Evolutionary conservation across 192 early-diverging fungal species (phyloP), one percentile per base, ranked within the genome.

Genomic region (Coemansia sp.): DNA sequence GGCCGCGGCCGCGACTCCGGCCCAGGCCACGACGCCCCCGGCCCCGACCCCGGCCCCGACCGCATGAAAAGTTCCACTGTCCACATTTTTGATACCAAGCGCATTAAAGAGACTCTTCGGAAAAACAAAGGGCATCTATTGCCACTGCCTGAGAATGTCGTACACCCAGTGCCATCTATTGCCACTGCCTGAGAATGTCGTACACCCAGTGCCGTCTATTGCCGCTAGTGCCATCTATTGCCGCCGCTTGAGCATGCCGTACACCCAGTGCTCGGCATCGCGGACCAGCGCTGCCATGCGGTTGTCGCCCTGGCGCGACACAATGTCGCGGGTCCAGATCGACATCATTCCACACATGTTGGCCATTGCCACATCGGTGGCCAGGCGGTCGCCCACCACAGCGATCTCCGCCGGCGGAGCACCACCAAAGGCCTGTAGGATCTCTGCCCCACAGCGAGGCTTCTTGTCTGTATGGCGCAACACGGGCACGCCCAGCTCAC

Each of bases 321-420:
- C 67, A 7, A 91, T 80, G 13, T 85, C 47, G 2, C 47, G 69
- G 0, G 82, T 85, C 52, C 86, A 78, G 19, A 94, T 81, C 0
- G 85, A 85, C 7, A 82, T 29, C 64, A 85, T 80, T 27, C 87
- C 88, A 19, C 75, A 64, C 21, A 67, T 51, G 46, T 97, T 93
- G 5, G 85, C 94, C 78, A 86, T 85, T 3, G 90, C 71, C 0
- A 95, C 67, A 46, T 98, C 92, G 0, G 92, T 98, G 10, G 89
- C 58, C 18, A 90, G 62, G 4, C 94, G 80, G 55, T 95, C 94
- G 19, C 94, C 94, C 0, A 92, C 81, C 38, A 95, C 81, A 0
- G 80, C 88, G 14, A 92, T 75, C 31, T 78, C 50, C 1, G 29
- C 8, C 0, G 86, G 71, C 4, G 48, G 26, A 7, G 55, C 43